Evolutionary conservation across 805 yeast species (phyloP).

Genomic region (Kluyveromyces siamensis): DNA sequence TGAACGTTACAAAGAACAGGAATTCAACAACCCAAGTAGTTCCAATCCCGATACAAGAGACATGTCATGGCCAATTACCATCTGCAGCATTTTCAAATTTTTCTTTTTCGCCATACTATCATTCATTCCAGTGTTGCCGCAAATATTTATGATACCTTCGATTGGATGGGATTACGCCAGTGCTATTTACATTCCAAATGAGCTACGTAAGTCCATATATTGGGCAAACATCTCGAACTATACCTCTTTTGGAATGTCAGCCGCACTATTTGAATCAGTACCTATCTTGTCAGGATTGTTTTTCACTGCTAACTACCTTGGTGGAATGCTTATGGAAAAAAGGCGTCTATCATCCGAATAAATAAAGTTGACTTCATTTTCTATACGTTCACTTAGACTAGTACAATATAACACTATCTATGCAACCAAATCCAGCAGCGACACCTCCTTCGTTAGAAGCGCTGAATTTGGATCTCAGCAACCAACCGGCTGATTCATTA

Average conservation of each 20-base stretch:
- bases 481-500: conserved; percentile 74
- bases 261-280: conserved; percentile 42
- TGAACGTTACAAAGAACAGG: not conserved
- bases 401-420: conserved; percentile 65
- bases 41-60: not conserved
- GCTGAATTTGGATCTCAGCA: conserved; percentile 81
- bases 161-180: conserved; percentile 1
- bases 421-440: conserved; percentile 97
- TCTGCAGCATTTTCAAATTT: not conserved
- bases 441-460: conserved; percentile 95
- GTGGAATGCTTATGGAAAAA: conserved; percentile 57
- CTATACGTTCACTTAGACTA: conserved; percentile 4
- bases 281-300: conserved; percentile 48
- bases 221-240: conserved; percentile 31
- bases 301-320: conserved; percentile 47
- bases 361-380: no score
- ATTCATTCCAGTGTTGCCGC: not conserved
- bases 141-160: not conserved
- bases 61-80: not conserved
- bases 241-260: conserved; percentile 42
- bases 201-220: not conserved
- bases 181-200: conserved; percentile 1
- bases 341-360: not conserved
- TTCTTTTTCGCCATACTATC: not conserved
- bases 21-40: not conserved